These are phyloP conservation scores for Hordeum marinum DNA, from an alignment of 176 grass and related monocot species.

Conservation along the genomic window DNA sequence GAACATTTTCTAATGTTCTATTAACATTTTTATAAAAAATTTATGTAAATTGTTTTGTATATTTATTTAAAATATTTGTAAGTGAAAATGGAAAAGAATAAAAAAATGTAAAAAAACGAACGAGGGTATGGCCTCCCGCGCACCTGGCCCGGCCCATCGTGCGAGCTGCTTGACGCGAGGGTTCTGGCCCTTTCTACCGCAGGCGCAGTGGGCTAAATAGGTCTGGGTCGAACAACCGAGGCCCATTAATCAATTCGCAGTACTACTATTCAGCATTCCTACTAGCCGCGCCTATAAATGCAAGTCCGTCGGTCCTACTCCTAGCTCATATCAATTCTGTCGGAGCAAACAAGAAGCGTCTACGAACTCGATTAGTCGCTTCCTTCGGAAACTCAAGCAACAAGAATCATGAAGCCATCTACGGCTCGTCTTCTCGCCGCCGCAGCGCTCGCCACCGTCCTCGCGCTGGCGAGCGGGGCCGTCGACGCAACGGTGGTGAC, in stretches of 20 bases:
- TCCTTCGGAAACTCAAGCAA: not conserved
- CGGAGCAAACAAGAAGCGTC: not conserved
- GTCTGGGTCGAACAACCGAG: not conserved
- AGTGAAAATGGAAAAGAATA: too few relatives aligned
- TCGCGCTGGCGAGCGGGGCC: not conserved
- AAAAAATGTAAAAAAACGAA: too few relatives aligned
- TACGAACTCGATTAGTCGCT: not conserved
- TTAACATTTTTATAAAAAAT: too few relatives aligned
- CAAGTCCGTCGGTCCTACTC: not conserved
- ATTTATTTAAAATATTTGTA: too few relatives aligned
- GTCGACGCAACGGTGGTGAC: slow-evolving; percentile 32
- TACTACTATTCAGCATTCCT: not conserved
- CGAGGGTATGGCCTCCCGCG: too few relatives aligned
- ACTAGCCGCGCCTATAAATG: not conserved
- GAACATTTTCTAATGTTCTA: too few relatives aligned
- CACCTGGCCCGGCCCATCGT: too few relatives aligned
- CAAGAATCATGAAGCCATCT: not conserved
- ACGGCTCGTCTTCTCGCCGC: not conserved
- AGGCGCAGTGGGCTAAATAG: not conserved
- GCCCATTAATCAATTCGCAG: not conserved
- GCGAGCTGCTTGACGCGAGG: too few relatives aligned
- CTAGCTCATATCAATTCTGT: not conserved
- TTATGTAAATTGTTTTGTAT: too few relatives aligned
- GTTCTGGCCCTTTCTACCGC: too few relatives aligned
- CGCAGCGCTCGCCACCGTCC: not conserved